phyloP scores from a whole-genome alignment of 352 stramenopile genomes.

The Aphanomyces stellatus region DNA sequence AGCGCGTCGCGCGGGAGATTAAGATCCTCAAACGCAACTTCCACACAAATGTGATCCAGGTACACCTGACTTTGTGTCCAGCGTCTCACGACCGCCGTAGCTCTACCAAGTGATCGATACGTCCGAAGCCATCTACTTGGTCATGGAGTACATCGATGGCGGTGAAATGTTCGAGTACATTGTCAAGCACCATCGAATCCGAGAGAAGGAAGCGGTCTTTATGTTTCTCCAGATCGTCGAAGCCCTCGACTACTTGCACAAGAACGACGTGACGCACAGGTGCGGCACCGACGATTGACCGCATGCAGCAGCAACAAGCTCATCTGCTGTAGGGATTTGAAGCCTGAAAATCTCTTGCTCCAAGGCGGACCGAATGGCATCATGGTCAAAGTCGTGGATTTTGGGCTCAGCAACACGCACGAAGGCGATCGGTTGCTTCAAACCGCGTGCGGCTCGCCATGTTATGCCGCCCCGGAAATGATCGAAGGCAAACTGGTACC shows the following conservation, averaged over 20 bases:
- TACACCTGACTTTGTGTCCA: conserved; percentile 42
- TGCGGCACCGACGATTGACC: conserved; percentile 4
- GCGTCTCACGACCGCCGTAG: conserved; percentile 36
- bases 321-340: conserved; percentile 50
- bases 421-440: conserved; percentile 63
- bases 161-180: conserved; percentile 95
- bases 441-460: conserved; percentile 88
- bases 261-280: conserved; percentile 81
- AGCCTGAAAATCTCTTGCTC: conserved; percentile 88
- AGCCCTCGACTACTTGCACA: conserved; percentile 86
- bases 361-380: conserved; percentile 39
- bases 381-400: conserved; percentile 88
- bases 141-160: conserved; percentile 89
- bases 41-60: conserved; percentile 87
- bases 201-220: conserved; percentile 59
- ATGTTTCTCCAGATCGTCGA: conserved; percentile 90
- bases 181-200: conserved; percentile 78
- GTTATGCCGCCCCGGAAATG: conserved; percentile 91
- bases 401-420: conserved; percentile 88
- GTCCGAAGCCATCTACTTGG: conserved; percentile 81
- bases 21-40: conserved; percentile 89
- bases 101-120: conserved; percentile 87
- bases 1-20: conserved; percentile 88
- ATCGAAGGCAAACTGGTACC: conserved; percentile 62
- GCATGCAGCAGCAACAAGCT: not conserved